Evolutionary conservation across 768 basidiomycete species (phyloP), one percentile per base, ranked within the genome.

Genomic region (Hygrophorus russula): DNA sequence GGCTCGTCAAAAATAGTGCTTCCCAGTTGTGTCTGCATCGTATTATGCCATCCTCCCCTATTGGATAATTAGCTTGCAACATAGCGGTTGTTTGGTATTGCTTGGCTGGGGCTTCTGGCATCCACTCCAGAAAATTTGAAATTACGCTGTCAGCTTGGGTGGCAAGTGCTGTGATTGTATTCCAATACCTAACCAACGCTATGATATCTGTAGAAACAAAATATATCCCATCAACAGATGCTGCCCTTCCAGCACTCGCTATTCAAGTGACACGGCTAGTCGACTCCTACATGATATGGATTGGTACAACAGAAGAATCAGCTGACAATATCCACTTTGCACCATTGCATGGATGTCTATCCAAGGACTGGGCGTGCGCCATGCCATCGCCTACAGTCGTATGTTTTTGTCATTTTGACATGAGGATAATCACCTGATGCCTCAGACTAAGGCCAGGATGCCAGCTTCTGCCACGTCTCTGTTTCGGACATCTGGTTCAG

Each of bases 201-300:
- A 37, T 46, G 53, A 69, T 78, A 41, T 53, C 60, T 13, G 68
- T 80, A 42, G 56, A 66, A 33, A 71, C 72, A 38, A 66, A 60
- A 42, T 72, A 74, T 51, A 51, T 82, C 46, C 56, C 68, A 20
- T 61, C 78, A 5, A 59, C 65, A 29, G 73, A 78, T 48, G 59
- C 67, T 36, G 65, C 70, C 13, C 56, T 73, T 38, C 79, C 80
- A 12, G 69, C 72, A 36, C 65, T 86, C 33, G 79, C 65, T 13
- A 63, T 90, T 44, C 80, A 85, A 49, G 64, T 82, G 47, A 87
- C 78, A 36, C 63, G 63, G 47, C 59, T 90, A 43, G 74, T 76
- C 38, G 77, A 77, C 52, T 80, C 82, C 44, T 87, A 81, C 61
- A 87, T 90, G 84, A 53, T 90, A 41, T 90, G 87, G 87, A 65